Conservation (phyloP, 768 basidiomycete genomes). For the Tulasnella sp. region DNA sequence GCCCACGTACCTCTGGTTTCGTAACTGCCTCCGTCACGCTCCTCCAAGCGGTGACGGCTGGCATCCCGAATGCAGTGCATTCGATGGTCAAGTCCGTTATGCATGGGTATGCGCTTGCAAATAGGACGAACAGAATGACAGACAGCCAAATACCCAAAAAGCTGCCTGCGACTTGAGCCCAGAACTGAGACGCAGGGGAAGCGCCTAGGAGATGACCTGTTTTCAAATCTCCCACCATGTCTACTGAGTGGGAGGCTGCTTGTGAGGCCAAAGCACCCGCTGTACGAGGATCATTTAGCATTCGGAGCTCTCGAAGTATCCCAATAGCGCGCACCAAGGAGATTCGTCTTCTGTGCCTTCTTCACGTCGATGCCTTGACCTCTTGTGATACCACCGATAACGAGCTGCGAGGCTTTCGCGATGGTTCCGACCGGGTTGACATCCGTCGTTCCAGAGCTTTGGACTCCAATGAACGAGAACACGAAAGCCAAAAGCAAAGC, state of each 20-base stretch:
- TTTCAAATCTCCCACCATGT: slow-evolving; percentile 25
- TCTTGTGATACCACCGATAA: slow-evolving; percentile 24
- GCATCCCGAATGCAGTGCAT: slow-evolving; percentile 22
- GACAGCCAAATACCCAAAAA: slow-evolving; percentile 19
- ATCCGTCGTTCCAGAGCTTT: slow-evolving; percentile 23
- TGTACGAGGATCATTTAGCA: slow-evolving; percentile 2
- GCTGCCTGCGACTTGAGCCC: slow-evolving; percentile 20
- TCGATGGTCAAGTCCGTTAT: slow-evolving; percentile 20
- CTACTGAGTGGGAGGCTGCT: slow-evolving; percentile 24
- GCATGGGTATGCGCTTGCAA: slow-evolving; percentile 24
- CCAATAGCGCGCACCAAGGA: background rate
- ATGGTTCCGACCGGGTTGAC: slow-evolving; percentile 23
- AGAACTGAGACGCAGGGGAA: slow-evolving; percentile 23
- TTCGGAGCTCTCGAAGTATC: background rate
- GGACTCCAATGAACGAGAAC: slow-evolving; percentile 25
- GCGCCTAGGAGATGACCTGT: slow-evolving; percentile 25
- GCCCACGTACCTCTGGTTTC: slow-evolving; percentile 14
- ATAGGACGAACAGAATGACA: slow-evolving; percentile 22
- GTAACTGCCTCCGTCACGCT: slow-evolving; percentile 23
- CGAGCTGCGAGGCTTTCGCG: slow-evolving; percentile 25
- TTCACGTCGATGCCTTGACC: slow-evolving; percentile 20
- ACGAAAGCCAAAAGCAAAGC: slow-evolving; percentile 24
- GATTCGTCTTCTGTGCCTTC: slow-evolving; percentile 11
- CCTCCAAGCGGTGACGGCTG: slow-evolving; percentile 23
- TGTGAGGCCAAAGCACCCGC: slow-evolving; percentile 21